These are phyloP conservation scores for Metschnikowia lachancei DNA, from an alignment of 805 yeast genomes.

Conservation along the genomic window DNA sequence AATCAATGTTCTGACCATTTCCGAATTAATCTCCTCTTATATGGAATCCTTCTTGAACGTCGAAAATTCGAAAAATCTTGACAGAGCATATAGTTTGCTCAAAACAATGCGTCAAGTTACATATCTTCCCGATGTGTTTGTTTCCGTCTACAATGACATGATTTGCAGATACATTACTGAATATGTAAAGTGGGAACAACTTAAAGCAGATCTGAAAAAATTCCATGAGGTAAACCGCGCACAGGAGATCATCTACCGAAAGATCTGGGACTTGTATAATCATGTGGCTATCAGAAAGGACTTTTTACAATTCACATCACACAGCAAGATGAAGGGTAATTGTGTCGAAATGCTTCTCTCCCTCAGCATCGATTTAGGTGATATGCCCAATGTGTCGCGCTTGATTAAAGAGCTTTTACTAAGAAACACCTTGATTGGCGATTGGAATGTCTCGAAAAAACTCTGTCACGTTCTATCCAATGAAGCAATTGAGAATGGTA, in stretches of 20 bases:
- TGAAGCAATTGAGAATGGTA: slow-evolving; percentile 23
- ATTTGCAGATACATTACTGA: slow-evolving; percentile 26
- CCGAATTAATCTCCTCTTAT: slow-evolving; percentile 44
- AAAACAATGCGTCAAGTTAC: slow-evolving; percentile 28
- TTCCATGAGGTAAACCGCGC: slow-evolving; percentile 8
- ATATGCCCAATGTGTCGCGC: slow-evolving; percentile 34
- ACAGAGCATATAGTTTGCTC: slow-evolving; percentile 27
- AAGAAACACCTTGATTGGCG: slow-evolving; percentile 30
- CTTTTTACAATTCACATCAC: background rate
- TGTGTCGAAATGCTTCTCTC: slow-evolving; percentile 34
- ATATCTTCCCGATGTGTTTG: slow-evolving; percentile 37
- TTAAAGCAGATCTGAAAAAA: slow-evolving; percentile 3
- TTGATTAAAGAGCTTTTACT: slow-evolving; percentile 36
- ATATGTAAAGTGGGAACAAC: slow-evolving; percentile 21
- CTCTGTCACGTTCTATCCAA: slow-evolving; percentile 29
- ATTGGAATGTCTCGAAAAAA: slow-evolving; percentile 30
- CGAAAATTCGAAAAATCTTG: slow-evolving; percentile 17
- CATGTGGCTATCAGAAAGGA: slow-evolving; percentile 38
- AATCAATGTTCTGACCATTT: slow-evolving; percentile 25
- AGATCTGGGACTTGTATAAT: slow-evolving; percentile 34
- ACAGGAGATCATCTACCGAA: slow-evolving; percentile 18
- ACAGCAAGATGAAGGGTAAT: background rate
- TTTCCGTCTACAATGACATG: slow-evolving; percentile 30
- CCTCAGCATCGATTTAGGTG: slow-evolving; percentile 33
- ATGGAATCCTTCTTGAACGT: slow-evolving; percentile 34